phyloP scores from a whole-genome alignment of 2,329 filamentous ascomycete species.

The Fusarium sp. region DNA sequence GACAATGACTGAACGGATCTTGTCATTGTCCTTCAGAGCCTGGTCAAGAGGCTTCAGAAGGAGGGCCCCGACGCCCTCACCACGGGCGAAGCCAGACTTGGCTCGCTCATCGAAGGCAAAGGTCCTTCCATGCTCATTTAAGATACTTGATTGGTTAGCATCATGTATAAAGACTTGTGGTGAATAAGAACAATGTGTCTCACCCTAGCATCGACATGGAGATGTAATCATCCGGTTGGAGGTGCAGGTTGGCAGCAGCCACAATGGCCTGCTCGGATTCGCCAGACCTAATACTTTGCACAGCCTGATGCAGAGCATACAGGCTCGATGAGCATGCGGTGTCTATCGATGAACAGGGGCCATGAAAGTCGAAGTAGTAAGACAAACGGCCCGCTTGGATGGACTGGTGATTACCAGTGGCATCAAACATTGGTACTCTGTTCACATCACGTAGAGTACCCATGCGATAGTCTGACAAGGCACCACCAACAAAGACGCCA shows the following conservation, averaged over 20 bases:
- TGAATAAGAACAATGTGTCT: background rate
- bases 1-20: constrained; percentile 26
- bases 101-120: constrained; percentile 20
- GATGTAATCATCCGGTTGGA: constrained; percentile 35
- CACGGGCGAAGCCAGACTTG: constrained; percentile 23
- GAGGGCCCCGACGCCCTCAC: constrained; percentile 22
- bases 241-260: constrained; percentile 43
- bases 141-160: background rate
- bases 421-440: constrained; percentile 64
- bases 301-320: constrained; percentile 49
- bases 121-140: constrained; percentile 25
- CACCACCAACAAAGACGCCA: constrained; percentile 63
- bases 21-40: constrained; percentile 29
- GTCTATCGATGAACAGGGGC: constrained; percentile 51
- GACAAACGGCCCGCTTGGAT: constrained; percentile 60
- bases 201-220: constrained; percentile 49
- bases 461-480: constrained; percentile 61
- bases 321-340: constrained; percentile 52
- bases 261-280: constrained; percentile 55
- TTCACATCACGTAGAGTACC: constrained; percentile 58
- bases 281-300: constrained; percentile 44
- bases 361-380: constrained; percentile 51
- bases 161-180: no score
- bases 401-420: constrained; percentile 62
- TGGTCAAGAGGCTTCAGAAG: constrained; percentile 34